Percentiles rank a stretch among this genome's conserved stretches.
Conservation (phyloP, 2,329 filamentous ascomycete species). For the Exophiala xenobiotica region DNA sequence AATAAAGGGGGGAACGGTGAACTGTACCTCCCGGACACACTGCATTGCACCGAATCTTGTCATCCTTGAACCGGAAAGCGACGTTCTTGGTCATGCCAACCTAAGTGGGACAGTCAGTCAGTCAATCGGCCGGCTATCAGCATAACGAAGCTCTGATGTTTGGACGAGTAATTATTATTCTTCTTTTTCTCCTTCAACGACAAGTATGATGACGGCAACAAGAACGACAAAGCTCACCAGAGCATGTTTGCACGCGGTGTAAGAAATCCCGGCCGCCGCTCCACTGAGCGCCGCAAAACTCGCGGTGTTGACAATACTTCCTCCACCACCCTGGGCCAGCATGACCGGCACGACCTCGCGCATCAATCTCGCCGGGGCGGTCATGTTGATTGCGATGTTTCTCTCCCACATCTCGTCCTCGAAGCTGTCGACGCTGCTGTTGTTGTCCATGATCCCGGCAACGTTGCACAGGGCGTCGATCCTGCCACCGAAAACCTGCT, state of each 20-base stretch:
- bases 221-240: too few species aligned
- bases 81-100: slow-evolving; percentile 2
- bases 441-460: slow-evolving; percentile 5
- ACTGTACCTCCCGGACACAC: slow-evolving; percentile 1
- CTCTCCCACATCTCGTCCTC: slow-evolving; percentile 1
- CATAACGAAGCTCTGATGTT: too few species aligned
- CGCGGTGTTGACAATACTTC: slow-evolving; percentile 8
- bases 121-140: too few species aligned
- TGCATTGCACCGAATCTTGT: slow-evolving; percentile 6
- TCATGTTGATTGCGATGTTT: slow-evolving; percentile 3
- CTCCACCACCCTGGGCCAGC: not conserved
- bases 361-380: not conserved
- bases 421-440: slow-evolving; percentile 7
- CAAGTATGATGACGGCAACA: not conserved
- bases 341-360: not conserved
- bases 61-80: not conserved
- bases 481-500: not conserved
- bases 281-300: slow-evolving; percentile 5
- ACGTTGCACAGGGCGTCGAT: slow-evolving; percentile 3
- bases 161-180: not conserved
- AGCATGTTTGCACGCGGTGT: slow-evolving; percentile 3
- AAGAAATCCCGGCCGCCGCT: not conserved
- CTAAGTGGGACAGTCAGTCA: not conserved
- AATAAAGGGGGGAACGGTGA: not conserved
- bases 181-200: not conserved